Conservation (phyloP, 1,284 basidiomycete species). For the Sanguinoderma infundibulare region DNA sequence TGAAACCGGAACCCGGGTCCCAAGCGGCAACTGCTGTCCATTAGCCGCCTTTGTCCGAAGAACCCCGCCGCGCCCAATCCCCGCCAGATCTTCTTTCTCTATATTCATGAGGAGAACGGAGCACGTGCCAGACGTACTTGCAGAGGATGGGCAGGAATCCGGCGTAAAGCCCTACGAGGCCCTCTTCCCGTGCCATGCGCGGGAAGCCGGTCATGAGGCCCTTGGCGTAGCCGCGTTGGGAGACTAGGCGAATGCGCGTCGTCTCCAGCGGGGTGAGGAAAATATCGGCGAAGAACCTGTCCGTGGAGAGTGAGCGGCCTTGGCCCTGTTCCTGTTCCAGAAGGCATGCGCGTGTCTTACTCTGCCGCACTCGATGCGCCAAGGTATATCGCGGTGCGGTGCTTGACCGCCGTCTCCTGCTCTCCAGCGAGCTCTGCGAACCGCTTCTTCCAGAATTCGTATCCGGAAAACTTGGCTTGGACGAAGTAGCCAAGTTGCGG, state of each 20-base stretch:
- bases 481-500: constrained; percentile 87
- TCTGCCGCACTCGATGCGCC: constrained; percentile 84
- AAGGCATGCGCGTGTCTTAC: constrained; percentile 44
- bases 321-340: neutral
- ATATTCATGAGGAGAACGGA: no score
- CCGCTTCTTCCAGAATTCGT: constrained; percentile 85
- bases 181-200: constrained; percentile 80
- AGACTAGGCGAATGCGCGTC: constrained; percentile 89
- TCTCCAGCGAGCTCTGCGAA: constrained; percentile 75
- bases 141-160: constrained; percentile 90
- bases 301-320: neutral
- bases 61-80: no score
- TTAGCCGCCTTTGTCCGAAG: no score
- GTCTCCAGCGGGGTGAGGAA: constrained; percentile 88
- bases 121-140: no score
- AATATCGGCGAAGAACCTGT: constrained; percentile 90
- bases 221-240: constrained; percentile 77
- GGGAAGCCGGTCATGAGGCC: constrained; percentile 84
- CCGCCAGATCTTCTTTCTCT: no score
- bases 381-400: constrained; percentile 91
- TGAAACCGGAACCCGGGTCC: no score
- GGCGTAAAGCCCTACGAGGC: constrained; percentile 80
- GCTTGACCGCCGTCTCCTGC: constrained; percentile 74
- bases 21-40: no score
- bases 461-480: constrained; percentile 75